Evolutionary conservation across 2,329 filamentous ascomycete species (phyloP).

Genomic region (Penicillium sclerotigenum): DNA sequence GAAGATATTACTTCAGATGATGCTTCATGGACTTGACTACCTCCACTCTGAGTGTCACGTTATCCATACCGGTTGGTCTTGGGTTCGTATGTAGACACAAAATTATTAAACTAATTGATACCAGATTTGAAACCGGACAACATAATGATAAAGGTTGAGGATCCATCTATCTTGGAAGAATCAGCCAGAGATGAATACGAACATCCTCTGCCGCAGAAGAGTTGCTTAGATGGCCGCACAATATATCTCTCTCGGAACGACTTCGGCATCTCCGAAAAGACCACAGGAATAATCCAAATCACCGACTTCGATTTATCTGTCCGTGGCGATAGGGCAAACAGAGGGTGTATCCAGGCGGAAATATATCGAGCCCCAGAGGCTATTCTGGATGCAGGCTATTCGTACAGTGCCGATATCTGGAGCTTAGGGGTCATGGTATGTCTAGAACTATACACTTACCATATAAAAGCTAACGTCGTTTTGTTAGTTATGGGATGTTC

Average conservation of each 20-base stretch:
- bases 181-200: slow-evolving; percentile 27
- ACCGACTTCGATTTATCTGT: slow-evolving; percentile 36
- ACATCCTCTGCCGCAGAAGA: slow-evolving; percentile 32
- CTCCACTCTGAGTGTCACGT: slow-evolving; percentile 44
- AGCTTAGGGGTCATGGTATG: slow-evolving; percentile 38
- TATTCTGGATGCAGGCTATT: slow-evolving; percentile 33
- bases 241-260: slow-evolving; percentile 36
- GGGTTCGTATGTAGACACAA: not conserved
- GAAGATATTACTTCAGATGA: slow-evolving; percentile 33
- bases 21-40: slow-evolving; percentile 42
- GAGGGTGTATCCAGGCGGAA: slow-evolving; percentile 36
- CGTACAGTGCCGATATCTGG: slow-evolving; percentile 41
- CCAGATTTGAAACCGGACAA: slow-evolving; percentile 34
- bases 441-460: not conserved
- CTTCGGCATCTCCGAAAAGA: slow-evolving; percentile 24
- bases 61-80: slow-evolving; percentile 41
- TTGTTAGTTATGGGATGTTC: slow-evolving; percentile 29
- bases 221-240: slow-evolving; percentile 27
- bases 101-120: not conserved
- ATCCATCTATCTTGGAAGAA: slow-evolving; percentile 23
- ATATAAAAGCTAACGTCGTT: slow-evolving; percentile 1
- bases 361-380: slow-evolving; percentile 39
- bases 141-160: slow-evolving; percentile 36
- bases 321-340: slow-evolving; percentile 30
- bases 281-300: slow-evolving; percentile 27